Base-by-base conservation (phyloP, 2,329 filamentous ascomycete species). In the Epicoccum nigrum region DNA sequence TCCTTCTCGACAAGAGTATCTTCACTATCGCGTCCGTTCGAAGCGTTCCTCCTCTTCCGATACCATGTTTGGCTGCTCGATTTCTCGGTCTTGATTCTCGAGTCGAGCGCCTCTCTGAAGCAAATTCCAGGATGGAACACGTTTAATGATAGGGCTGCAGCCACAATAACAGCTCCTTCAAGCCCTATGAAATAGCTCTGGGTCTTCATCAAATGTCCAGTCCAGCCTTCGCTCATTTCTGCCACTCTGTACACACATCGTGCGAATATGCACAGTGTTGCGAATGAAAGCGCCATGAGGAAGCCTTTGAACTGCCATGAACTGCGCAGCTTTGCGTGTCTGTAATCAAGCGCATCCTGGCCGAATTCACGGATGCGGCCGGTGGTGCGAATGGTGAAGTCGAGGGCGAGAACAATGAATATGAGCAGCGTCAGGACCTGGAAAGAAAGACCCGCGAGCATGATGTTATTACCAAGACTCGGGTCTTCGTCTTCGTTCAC, bases 201-300 rank as follows among this genome's bases (percentile, higher is more conserved):
- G 16, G 66, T 73, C 39, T 63, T 61, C 67, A 86, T 86, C 60
- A 89, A 69, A 17, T 77, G 70, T 0, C 86, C 85, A 3, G 65
- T 70, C 81, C 85, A 90, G 1, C 87, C 87, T 44, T 81, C 76
- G 56, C 80, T 82, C 56, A 90, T 72, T 77, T 90, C 86, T 0
- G 82, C 83, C 17, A 88, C 82, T 46, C 87, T 81, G 70, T 85
- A 90, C 33, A 85, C 81, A 57, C 81, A 85, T 7, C 87, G 78
- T 62, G 83, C 82, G 55, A 89, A 82, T 62, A 90, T 84, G 59
- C 79, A 81, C 11, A 87, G 44, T n/a, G 85, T 86, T 2, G 84
- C 79, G 2, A 87, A 67, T 1, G 74, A 67, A 15, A 88, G 75
- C 9, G 81, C 82, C n/a, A 61, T 63, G 4, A 85, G 68, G 68